Evolutionary conservation across 176 grass and related monocot genomes (phyloP), one percentile per base, ranked within the genome.

Genomic region (Musa itinerans): DNA sequence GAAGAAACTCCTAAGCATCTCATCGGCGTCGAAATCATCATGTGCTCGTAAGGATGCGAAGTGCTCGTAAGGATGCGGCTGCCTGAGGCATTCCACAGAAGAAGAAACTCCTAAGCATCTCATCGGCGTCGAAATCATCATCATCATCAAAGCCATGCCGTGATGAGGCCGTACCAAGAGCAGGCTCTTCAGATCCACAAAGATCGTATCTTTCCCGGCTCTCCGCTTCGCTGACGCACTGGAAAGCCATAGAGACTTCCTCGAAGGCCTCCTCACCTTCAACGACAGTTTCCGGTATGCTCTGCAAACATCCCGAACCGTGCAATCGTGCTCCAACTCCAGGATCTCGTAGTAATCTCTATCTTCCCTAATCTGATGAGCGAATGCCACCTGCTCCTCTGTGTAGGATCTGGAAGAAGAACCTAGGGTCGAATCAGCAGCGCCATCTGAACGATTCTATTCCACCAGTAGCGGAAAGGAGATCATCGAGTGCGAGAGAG

Each of bases 181-280:
- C 67, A 1, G 80, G 82, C 75, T 93, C 88, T 25, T 97, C 90
- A 0, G 88, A 87, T 24, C 90, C 94, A 54, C 90, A 82, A 29
- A 93, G 84, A 54, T 98, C 90, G 2, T 90, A 97, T n/a, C 83
- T 85, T 74, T 80, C 90, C 68, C 94, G 76, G 77, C 82, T 89
- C 75, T 91, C 94, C 0, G 81, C 80, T 53, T 93, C 81, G 19
- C 86, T 98, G 7, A 93, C 84, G 83, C 94, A 98, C 72, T 92
- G 90, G 83, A 97, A 97, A 54, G 94, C 94, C 71, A 87, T 91
- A 13, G 94, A 97, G 29, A 98, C 90, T 0, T 81, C 83, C 82
- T 98, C 91, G 76, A 98, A 93, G n/a, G 90, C 94, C 1, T 98
- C 88, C 90, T 98, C 90, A 97, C 94, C 79, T 97, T 97, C 50